Base-by-base conservation (phyloP, 2,329 filamentous ascomycete genomes). In the Fusarium sp. region DNA sequence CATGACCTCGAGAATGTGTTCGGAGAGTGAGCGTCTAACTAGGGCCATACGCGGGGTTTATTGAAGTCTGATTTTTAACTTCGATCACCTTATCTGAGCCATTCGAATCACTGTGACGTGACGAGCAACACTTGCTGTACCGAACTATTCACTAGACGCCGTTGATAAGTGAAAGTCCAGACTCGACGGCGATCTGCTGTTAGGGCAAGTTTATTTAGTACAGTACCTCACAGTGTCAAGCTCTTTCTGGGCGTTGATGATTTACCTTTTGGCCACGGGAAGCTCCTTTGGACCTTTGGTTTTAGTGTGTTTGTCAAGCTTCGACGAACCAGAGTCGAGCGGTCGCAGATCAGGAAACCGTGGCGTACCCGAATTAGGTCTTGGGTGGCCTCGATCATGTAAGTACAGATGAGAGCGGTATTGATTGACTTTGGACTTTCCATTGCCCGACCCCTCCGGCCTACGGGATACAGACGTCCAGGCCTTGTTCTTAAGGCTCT, bases 381-480 rank as follows among this genome's bases (percentile, higher is more conserved):
- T 66, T 74, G 65, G 75, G 60, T 74, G 75, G 75, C 75, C 73
- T 72, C 71, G 68, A 71, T 72, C n/a, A n/a, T n/a, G n/a, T n/a
- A n/a, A n/a, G n/a, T 70, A 74, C 73, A 51, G 68, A 54, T 56
- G 50, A 68, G 39, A 60, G 61, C 71, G 67, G 75, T 65, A 73
- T 68, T 73, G 65, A 53, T 53, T 38, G 31, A 64, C 64, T 72
- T 24, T 50, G 16, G 61, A 44, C 62, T 41, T 63, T 53, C 60
- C 56, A 54, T 26, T 39, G 50, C 24, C 44, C 53, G 30, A 42
- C 58, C 66, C 58, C 45, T 65, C 65, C 35, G 47, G 54, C 48
- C 33, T 47, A 44, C 57, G 39, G 39, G 56, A 50, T 36, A 48
- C 61, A 63, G n/a, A 68, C 39, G 48, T 68, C 69, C 66, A 68